Evolutionary conservation across 352 stramenopile species (phyloP), one percentile per base, ranked within the genome.

Genomic region (Hyaloperonospora brassicae): DNA sequence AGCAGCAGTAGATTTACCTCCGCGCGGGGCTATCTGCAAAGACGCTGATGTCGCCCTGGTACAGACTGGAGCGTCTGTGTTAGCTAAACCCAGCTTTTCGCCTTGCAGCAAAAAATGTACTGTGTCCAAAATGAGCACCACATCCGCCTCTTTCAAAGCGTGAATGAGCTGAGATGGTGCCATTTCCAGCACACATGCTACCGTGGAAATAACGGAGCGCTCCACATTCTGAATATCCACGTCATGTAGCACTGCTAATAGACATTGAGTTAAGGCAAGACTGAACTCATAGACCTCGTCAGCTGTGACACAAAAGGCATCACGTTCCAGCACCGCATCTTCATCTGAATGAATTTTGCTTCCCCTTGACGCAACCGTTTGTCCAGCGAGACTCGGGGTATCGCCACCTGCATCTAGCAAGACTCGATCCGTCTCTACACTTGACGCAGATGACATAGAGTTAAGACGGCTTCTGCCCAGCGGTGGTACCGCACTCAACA

Each of bases 151-250:
- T 12, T 62, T 61, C 12, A 90, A 61, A 30, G 36, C 34, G 23
- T 42, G 68, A 62, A 89, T 70, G 34, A 88, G 57, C 14, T 61
- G 62, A 8, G 80, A 82, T 34, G 78, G 73, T 23, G 72, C 70
- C 76, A 89, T 89, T 66, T 90, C 80, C n/a, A 90, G 46, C 10
- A 85, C 72, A 41, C 65, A 79, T 4, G 80, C 77, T 27, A 90
- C 35, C 4, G 76, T 86, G 22, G 76, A 86, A 5, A 90, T 47
- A 30, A 90, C 66, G 2, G 66, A 68, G 10, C 73, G 76, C 48
- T 85, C 76, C 34, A 86, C 66, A 43, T 87, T 86, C 42, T 88
- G 73, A 22, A 86, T 71, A 46, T 89, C 78, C 47, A 86, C 67
- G 35, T 70, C 57, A 39, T 73, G 64, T 36, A 90, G 50, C 14